A percentile compares a stretch with the other conserved stretches of the same genome.
phyloP scores from a whole-genome alignment of 805 yeast genomes.

The Torulaspora indica region DNA sequence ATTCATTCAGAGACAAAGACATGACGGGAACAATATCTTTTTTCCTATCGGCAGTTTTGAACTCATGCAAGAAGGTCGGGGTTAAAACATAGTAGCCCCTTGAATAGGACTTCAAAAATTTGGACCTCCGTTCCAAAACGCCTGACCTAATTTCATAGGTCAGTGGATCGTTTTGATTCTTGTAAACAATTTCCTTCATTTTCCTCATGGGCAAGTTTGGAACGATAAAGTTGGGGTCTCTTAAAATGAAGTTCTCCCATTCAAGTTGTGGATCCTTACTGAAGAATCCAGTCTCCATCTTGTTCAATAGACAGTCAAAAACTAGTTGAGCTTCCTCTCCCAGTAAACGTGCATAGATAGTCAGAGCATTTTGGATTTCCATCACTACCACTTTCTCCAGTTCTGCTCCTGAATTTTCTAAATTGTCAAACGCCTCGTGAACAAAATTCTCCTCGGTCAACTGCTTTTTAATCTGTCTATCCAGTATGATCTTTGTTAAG shows the following conservation, averaged over 20 bases:
- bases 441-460: conserved; percentile 78
- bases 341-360: conserved; percentile 62
- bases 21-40: conserved; percentile 77
- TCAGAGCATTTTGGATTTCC: conserved; percentile 79
- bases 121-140: conserved; percentile 80
- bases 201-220: conserved; percentile 58
- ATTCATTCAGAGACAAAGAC: conserved; percentile 74
- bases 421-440: conserved; percentile 81
- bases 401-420: conserved; percentile 83
- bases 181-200: conserved; percentile 57
- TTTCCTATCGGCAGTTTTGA: conserved; percentile 75
- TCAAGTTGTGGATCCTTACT: conserved; percentile 76
- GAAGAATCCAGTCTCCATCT: conserved; percentile 63
- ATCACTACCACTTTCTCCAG: conserved; percentile 81
- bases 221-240: conserved; percentile 68
- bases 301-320: conserved; percentile 59
- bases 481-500: conserved; percentile 63
- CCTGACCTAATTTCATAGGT: conserved; percentile 71
- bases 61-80: conserved; percentile 83
- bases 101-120: conserved; percentile 85
- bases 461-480: conserved; percentile 72
- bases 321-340: conserved; percentile 72
- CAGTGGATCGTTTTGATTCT: conserved; percentile 63
- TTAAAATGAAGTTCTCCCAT: conserved; percentile 78
- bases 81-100: conserved; percentile 89